Base-by-base conservation (phyloP, 257 asterid species). In the Ocimum tenuiflorum region DNA sequence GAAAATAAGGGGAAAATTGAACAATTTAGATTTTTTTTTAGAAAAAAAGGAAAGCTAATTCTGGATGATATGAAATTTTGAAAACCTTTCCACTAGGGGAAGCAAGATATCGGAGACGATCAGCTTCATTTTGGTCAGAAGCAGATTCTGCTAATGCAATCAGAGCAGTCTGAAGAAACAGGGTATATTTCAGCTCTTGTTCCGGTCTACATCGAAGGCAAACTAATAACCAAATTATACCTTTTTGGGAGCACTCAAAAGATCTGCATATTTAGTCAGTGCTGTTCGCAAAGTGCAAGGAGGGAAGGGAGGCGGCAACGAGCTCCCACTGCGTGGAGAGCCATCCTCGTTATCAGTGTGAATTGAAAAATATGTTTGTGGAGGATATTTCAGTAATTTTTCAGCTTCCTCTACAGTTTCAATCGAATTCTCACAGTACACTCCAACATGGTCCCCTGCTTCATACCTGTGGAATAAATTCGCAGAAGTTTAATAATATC, bases 381-480 rank as follows among this genome's bases (percentile, higher is more conserved):
- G 86, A 24, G 94, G 77, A 65, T 83, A 50, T 68, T 74, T 74
- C 52, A 92, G 69, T 12, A 92, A 67, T 56, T 76, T 86, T 77
- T 83, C 97, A 6, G 99, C 96, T 74, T 92, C 95, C 77, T 86
- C 99, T 20, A 92, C 99, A 1, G 68, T 73, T 79, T 89, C 94
- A 47, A 78, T 46, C 72, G 70, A 68, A 78, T 92, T 92, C 63
- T 92, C 97, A 68, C 94, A 84, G 77, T 71, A 85, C 53, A 92
- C 96, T 48, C 99, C 97, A 67, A 89, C 95, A 73, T 92, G 99
- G 73, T 92, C 99, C 41, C 99, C 99, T 15, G 99, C 89, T 84
- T 86, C 97, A 59, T 92, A 89, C 47, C 99, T 92, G 84, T 39
- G 59, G 46, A 75, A 31, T 51, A 60, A 49, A 48, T 63, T 14